A percentile compares a stretch with the other conserved stretches of the same genome.
Evolutionary conservation across 768 basidiomycete species (phyloP).

Genomic region (Boletus coccyginus): DNA sequence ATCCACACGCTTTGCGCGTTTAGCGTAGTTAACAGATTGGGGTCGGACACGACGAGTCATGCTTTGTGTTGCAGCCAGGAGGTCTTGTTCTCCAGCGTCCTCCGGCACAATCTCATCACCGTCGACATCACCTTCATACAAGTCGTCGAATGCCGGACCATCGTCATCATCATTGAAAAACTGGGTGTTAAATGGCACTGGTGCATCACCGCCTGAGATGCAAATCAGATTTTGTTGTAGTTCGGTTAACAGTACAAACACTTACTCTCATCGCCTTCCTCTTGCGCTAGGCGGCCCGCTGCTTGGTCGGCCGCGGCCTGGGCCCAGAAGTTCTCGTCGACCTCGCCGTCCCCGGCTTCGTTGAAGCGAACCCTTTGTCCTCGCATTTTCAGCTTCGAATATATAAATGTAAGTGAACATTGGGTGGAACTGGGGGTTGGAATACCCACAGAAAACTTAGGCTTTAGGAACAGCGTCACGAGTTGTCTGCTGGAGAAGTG

Average conservation of each 20-base stretch:
- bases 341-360: constrained; percentile 75
- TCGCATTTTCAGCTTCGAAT: constrained; percentile 80
- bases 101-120: constrained; percentile 44
- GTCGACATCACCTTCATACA: constrained; percentile 45
- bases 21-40: constrained; percentile 90
- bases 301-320: constrained; percentile 87
- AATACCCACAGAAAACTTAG: constrained; percentile 80
- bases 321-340: constrained; percentile 97
- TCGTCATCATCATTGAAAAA: constrained; percentile 97
- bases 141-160: constrained; percentile 66
- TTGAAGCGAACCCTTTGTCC: constrained; percentile 58
- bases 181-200: constrained; percentile 87
- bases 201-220: constrained; percentile 42
- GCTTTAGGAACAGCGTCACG: constrained; percentile 91
- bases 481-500: constrained; percentile 92
- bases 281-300: constrained; percentile 50
- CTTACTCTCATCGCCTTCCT: constrained; percentile 66
- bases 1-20: constrained; percentile 94
- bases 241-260: neutral
- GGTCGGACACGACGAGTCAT: constrained; percentile 78
- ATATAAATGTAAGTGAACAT: constrained; percentile 1
- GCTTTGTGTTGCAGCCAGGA: constrained; percentile 77
- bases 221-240: constrained; percentile 9
- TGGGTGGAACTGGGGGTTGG: neutral
- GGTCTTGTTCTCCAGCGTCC: constrained; percentile 80